Conservation (phyloP, 2,329 filamentous ascomycete species). For the Macrophomina tecta region DNA sequence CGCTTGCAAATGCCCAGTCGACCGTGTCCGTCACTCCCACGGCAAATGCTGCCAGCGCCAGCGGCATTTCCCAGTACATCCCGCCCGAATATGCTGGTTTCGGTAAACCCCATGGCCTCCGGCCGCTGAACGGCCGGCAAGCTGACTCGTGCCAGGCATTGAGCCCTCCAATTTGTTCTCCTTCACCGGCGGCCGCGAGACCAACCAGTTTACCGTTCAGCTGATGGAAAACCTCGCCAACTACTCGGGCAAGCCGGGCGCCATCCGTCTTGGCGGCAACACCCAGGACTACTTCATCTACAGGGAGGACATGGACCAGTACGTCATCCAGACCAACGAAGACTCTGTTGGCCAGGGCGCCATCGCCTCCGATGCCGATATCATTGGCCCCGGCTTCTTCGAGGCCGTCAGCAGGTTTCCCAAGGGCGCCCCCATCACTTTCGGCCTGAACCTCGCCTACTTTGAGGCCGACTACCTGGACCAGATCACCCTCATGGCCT, state of each 20-base stretch:
- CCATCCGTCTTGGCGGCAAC: constrained; percentile 59
- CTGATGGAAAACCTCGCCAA: constrained; percentile 56
- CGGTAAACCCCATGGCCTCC: constrained; percentile 41
- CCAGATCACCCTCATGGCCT: constrained; percentile 51
- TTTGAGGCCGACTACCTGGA: constrained; percentile 51
- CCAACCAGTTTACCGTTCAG: constrained; percentile 55
- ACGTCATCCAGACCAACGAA: constrained; percentile 47
- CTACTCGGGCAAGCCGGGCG: constrained; percentile 56
- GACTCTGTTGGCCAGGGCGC: constrained; percentile 48
- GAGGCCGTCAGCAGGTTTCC: constrained; percentile 57
- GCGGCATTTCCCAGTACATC: constrained; percentile 28
- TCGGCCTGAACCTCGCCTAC: constrained; percentile 59
- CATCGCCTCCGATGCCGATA: constrained; percentile 51
- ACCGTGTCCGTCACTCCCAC: constrained; percentile 41
- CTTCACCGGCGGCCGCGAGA: constrained; percentile 52
- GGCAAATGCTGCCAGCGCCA: constrained; percentile 36
- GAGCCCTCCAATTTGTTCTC: constrained; percentile 61
- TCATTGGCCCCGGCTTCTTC: constrained; percentile 57
- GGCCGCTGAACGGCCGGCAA: constrained; percentile 58
- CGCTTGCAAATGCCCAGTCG: constrained; percentile 34
- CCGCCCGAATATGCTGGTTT: constrained; percentile 23
- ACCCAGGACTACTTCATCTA: constrained; percentile 59
- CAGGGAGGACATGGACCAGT: constrained; percentile 44
- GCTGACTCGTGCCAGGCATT: constrained; percentile 44
- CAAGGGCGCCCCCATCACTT: constrained; percentile 57